Base-by-base conservation (phyloP, 2,329 filamentous ascomycete species). In the Aureobasidium musti region DNA sequence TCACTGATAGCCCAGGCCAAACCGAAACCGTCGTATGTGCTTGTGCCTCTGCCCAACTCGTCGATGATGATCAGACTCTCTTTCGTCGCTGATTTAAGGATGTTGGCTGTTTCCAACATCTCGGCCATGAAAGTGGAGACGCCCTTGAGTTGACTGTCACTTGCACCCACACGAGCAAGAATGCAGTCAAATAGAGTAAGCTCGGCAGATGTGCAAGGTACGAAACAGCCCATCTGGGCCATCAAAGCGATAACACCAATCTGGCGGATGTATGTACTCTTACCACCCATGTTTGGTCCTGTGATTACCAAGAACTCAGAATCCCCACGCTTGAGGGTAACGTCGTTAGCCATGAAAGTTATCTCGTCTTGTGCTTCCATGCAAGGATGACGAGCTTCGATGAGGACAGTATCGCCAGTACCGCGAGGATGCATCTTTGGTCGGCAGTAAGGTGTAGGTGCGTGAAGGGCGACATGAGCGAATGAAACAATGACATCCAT, bases 91-190 rank as follows among this genome's bases (percentile, higher is more conserved):
- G 92, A 96, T 80, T 98, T 98, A 74, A 99, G 88, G 70, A 99
- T 99, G 76, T 98, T 98, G 71, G 95, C 92, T 1, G 95, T 99
- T 77, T 99, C 95, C 26, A 99, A 86, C 95, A 99, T 99, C 80
- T 99, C 95, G 1, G 95, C 95, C 96, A 99, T 99, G 78, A 99
- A 99, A 0, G 95, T 99, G 3, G 92, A 97, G 1, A 99, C 95
- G 41, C 95, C 95, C 79, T 98, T 98, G 69, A 99, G 89, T 78
- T 98, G 95, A 7, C 91, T 96, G 79, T 99, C 96, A 72, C 91
- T 95, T 7, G 95, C 96, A 49, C 96, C 95, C 0, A 99, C 95
- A 72, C 95, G 90, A 0, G 96, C 95, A 45, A 99, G 89, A 69
- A 99, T 97, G 69, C 92, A 95, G 80, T 99, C 95, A 76, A 97